Conservation (phyloP, 768 basidiomycete species). For the Podaxis sp. region DNA sequence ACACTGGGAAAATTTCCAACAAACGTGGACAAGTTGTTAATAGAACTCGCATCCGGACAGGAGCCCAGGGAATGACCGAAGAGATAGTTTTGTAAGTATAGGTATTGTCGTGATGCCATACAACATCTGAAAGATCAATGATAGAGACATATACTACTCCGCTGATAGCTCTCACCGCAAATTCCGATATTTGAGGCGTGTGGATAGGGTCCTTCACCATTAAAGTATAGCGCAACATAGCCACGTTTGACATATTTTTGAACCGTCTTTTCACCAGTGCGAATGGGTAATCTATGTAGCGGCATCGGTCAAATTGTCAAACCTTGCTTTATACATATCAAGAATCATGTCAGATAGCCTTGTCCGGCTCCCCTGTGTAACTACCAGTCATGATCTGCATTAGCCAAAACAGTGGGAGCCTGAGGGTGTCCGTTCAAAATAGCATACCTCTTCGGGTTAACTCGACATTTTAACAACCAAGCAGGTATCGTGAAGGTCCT, state of each 20-base stretch:
- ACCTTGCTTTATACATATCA: not conserved
- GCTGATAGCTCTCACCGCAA: not conserved
- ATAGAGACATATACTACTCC: not conserved
- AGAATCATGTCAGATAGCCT: constrained; percentile 2
- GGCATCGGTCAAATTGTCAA: not conserved
- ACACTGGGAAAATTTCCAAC: constrained; percentile 2
- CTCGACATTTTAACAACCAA: not conserved
- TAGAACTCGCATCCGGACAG: not conserved
- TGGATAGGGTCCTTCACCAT: not conserved
- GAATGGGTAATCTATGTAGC: not conserved
- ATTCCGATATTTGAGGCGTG: not conserved
- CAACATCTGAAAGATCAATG: not conserved
- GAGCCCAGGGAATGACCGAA: not conserved
- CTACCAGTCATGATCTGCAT: not conserved
- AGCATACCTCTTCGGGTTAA: constrained; percentile 2
- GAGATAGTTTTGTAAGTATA: no score
- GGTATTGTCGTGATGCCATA: not conserved
- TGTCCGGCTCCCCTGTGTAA: not conserved
- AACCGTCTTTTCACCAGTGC: not conserved
- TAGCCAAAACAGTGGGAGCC: not conserved
- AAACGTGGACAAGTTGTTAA: not conserved
- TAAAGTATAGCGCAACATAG: not conserved
- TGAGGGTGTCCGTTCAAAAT: not conserved
- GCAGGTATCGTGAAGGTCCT: not conserved
- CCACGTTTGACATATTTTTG: not conserved